Conservation (phyloP, 345 rosid genomes). For the Gossypium ekmanianum region DNA sequence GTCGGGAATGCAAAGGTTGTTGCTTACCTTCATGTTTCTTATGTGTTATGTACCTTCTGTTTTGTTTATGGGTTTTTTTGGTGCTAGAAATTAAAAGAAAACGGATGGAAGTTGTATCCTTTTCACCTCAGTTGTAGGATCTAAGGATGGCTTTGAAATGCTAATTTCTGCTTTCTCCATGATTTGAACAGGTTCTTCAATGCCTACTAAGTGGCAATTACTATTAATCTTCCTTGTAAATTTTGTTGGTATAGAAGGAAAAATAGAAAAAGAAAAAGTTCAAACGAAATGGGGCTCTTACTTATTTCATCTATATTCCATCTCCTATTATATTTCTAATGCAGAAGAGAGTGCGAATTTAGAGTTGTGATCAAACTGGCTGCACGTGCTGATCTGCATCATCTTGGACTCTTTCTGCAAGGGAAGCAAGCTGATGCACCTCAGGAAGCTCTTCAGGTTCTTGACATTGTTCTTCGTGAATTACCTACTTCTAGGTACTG, state of each 20-base stretch:
- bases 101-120: background rate
- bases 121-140: background rate
- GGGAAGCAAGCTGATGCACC: conserved; percentile 95
- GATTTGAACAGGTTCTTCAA: background rate
- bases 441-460: conserved; percentile 97
- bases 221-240: background rate
- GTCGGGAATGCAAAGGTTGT: conserved; percentile 64
- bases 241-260: background rate
- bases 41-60: background rate
- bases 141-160: background rate
- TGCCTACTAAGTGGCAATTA: background rate
- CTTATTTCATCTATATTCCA: background rate
- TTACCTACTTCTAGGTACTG: conserved; percentile 66
- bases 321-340: conserved; percentile 11
- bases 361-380: conserved; percentile 71
- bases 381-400: conserved; percentile 91
- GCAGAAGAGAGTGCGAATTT: conserved; percentile 75
- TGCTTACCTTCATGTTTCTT: background rate
- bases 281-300: background rate
- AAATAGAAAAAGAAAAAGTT: background rate
- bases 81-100: background rate
- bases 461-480: conserved; percentile 94
- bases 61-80: background rate
- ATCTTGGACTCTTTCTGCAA: conserved; percentile 71
- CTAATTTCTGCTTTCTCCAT: background rate